These are phyloP conservation scores for Rhodotorula glutinis DNA, from an alignment of 1,284 basidiomycete species.

Conservation along the genomic window DNA sequence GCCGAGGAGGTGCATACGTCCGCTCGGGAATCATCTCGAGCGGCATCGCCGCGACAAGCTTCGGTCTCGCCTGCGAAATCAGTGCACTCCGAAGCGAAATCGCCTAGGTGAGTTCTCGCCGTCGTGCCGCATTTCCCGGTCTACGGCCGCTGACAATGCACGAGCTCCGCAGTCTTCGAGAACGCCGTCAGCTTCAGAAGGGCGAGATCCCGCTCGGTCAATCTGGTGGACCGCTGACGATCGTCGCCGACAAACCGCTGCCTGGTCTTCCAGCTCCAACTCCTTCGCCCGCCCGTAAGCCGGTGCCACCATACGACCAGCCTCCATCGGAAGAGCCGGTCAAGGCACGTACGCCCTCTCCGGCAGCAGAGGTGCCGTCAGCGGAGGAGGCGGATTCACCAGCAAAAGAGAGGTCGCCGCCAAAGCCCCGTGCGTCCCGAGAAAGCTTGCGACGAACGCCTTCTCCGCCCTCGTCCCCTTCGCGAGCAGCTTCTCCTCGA, in stretches of 20 bases:
- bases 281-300: background rate
- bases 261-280: constrained; percentile 13
- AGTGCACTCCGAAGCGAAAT: background rate
- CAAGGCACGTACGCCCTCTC: too few relatives aligned
- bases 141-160: background rate
- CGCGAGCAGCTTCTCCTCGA: too few relatives aligned
- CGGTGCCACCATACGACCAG: background rate
- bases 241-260: constrained; percentile 13
- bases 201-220: background rate
- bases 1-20: background rate
- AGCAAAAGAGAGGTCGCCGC: too few relatives aligned
- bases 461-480: too few relatives aligned
- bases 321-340: too few relatives aligned
- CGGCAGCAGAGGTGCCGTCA: too few relatives aligned
- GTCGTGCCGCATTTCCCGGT: background rate
- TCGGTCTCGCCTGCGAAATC: too few relatives aligned
- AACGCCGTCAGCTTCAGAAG: background rate
- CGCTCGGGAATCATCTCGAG: background rate
- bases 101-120: background rate
- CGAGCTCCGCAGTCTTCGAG: background rate
- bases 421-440: too few relatives aligned
- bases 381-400: too few relatives aligned
- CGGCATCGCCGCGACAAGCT: too few relatives aligned
- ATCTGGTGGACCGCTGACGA: background rate
- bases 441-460: too few relatives aligned